These are phyloP conservation scores for Lumnitzera littorea DNA, from an alignment of 345 rosid species.

Conservation along the genomic window DNA sequence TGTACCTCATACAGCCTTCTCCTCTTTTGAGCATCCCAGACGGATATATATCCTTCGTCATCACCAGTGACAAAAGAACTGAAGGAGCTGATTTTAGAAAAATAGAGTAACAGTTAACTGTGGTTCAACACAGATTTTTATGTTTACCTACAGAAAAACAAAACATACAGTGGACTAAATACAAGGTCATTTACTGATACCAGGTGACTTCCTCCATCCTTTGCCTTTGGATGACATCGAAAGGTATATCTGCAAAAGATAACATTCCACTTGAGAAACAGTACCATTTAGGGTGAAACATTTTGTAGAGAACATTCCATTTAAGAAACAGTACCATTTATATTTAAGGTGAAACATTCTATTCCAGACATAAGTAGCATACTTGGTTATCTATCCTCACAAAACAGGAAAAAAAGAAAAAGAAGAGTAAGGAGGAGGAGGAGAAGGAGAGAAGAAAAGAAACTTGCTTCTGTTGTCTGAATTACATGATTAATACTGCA, in stretches of 20 bases:
- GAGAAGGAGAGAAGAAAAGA: too few relatives aligned
- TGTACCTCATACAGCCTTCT: conserved; percentile 66
- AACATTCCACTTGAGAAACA: not conserved
- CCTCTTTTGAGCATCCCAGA: conserved; percentile 65
- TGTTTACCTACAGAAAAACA: not conserved
- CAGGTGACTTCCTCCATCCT: conserved; percentile 46
- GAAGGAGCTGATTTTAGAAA: conserved; percentile 21
- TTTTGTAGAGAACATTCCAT: conserved; percentile 1
- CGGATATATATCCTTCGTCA: conserved; percentile 53
- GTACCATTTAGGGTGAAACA: too few relatives aligned
- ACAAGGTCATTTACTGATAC: conserved; percentile 59
- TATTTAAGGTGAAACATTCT: too few relatives aligned
- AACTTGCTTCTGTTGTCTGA: too few relatives aligned
- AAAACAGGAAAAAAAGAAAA: too few relatives aligned
- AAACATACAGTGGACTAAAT: conserved; percentile 55
- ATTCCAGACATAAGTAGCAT: too few relatives aligned
- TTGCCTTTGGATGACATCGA: conserved; percentile 69
- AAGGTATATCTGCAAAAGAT: conserved; percentile 51
- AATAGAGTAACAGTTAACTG: conserved; percentile 13
- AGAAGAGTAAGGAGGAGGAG: too few relatives aligned
- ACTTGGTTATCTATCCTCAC: too few relatives aligned
- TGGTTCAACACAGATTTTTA: conserved; percentile 4
- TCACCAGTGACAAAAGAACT: conserved; percentile 75
- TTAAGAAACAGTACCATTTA: too few relatives aligned
- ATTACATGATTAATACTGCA: too few relatives aligned